A percentile compares a stretch with the other conserved stretches of the same genome.
phyloP scores from a whole-genome alignment of 805 yeast species.

The Sugiyamaella americana region DNA sequence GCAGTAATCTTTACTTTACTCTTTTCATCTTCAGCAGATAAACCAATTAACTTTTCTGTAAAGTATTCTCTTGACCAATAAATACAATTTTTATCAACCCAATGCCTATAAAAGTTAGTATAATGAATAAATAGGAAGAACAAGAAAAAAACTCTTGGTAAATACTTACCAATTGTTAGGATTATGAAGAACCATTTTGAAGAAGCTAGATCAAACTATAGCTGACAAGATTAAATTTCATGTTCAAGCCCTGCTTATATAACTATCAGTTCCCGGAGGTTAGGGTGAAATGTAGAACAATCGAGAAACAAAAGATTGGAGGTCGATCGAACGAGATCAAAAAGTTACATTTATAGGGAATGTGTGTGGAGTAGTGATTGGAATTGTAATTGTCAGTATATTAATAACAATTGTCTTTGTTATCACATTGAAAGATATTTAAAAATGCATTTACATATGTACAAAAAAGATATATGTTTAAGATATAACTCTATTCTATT shows the following conservation, averaged over 20 bases:
- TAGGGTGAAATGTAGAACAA: conserved; percentile 1
- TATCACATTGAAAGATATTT: too few species aligned
- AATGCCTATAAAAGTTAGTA: conserved; percentile 50
- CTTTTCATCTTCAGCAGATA: conserved; percentile 35
- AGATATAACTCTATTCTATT: too few species aligned
- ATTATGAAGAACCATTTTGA: conserved; percentile 81
- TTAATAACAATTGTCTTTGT: too few species aligned
- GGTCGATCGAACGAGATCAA: neutral
- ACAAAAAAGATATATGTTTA: too few species aligned
- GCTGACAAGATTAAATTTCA: neutral
- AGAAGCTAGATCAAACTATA: neutral
- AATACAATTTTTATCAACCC: conserved; percentile 97
- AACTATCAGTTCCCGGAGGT: neutral
- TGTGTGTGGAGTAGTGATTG: too few species aligned
- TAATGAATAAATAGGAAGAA: conserved; percentile 11
- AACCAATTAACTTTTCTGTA: conserved; percentile 49
- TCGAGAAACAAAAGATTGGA: conserved; percentile 4
- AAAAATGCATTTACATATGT: too few species aligned
- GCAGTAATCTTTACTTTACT: conserved; percentile 35
- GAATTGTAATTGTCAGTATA: too few species aligned
- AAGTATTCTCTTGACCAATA: conserved; percentile 85
- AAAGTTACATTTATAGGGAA: too few species aligned
- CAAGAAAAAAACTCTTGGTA: conserved; percentile 4
- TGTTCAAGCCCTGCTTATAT: neutral
- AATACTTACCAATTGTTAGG: conserved; percentile 72